A percentile compares a stretch with the other conserved stretches of the same genome.
Conservation (phyloP, 495 filamentous ascomycete species). For the Podospora comata region DNA sequence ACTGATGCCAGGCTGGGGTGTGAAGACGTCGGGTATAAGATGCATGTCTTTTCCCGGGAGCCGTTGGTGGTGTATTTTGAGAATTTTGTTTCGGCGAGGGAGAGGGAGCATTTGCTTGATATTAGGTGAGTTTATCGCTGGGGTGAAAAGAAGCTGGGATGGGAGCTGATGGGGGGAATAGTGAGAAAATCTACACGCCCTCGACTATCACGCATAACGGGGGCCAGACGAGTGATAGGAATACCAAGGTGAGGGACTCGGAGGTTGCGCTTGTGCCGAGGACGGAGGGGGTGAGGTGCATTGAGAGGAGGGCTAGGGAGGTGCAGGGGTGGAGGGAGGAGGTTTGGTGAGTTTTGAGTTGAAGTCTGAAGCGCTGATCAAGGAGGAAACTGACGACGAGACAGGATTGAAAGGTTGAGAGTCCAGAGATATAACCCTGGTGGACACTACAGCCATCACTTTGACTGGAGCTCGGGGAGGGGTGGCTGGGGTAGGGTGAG, state of each 20-base stretch:
- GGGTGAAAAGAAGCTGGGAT: not conserved
- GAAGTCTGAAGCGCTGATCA: not conserved
- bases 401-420: conserved; percentile 40
- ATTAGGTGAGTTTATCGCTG: conserved; percentile 34
- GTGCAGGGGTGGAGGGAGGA: conserved; percentile 48
- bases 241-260: conserved; percentile 42
- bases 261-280: conserved; percentile 48
- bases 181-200: conserved; percentile 42
- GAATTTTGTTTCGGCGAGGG: conserved; percentile 37
- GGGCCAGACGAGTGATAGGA: conserved; percentile 31
- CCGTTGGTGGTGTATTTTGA: conserved; percentile 48
- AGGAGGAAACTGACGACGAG: not conserved
- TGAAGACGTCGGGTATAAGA: conserved; percentile 32
- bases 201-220: conserved; percentile 45
- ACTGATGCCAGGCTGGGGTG: conserved; percentile 29
- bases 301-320: conserved; percentile 41
- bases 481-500: conserved; percentile 48
- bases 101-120: conserved; percentile 41
- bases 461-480: conserved; percentile 43
- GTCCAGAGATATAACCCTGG: conserved; percentile 41
- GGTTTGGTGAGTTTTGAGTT: conserved; percentile 26
- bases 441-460: conserved; percentile 46
- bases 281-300: conserved; percentile 40
- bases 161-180: conserved; percentile 17
- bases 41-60: conserved; percentile 42